phyloP scores from a whole-genome alignment of 257 asterid species.

The Ajuga chamaepitys region DNA sequence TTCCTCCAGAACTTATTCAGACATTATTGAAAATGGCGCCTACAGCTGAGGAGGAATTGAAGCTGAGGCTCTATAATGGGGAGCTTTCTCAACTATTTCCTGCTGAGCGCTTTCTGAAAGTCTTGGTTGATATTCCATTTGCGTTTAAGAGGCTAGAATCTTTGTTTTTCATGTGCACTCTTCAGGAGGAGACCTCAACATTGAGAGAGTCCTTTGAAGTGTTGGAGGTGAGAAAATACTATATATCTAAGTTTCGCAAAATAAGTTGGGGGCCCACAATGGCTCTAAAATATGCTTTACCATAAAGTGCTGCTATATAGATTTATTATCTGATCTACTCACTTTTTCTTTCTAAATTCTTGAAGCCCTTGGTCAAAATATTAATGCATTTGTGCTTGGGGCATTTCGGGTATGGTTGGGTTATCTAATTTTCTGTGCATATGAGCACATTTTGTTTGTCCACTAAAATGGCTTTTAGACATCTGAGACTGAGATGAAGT shows the following conservation, averaged over 20 bases:
- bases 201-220: slow-evolving; percentile 56
- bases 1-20: slow-evolving; percentile 76
- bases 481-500: no score
- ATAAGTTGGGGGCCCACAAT: background rate
- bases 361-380: background rate
- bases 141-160: slow-evolving; percentile 80
- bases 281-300: background rate
- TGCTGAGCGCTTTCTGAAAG: slow-evolving; percentile 87
- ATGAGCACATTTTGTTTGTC: background rate
- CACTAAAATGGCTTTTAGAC: no score
- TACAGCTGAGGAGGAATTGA: slow-evolving; percentile 76
- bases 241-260: background rate
- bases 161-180: slow-evolving; percentile 66
- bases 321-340: background rate
- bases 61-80: slow-evolving; percentile 67
- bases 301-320: background rate
- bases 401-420: no score
- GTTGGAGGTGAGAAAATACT: slow-evolving; percentile 55
- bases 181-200: slow-evolving; percentile 54
- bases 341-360: background rate
- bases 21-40: slow-evolving; percentile 82
- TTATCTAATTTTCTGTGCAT: background rate
- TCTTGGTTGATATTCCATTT: slow-evolving; percentile 68
- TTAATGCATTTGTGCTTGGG: background rate
- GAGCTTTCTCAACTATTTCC: slow-evolving; percentile 81